Evolutionary conservation across 2,329 filamentous ascomycete species (phyloP).

Genomic region (Aspergillus latus): DNA sequence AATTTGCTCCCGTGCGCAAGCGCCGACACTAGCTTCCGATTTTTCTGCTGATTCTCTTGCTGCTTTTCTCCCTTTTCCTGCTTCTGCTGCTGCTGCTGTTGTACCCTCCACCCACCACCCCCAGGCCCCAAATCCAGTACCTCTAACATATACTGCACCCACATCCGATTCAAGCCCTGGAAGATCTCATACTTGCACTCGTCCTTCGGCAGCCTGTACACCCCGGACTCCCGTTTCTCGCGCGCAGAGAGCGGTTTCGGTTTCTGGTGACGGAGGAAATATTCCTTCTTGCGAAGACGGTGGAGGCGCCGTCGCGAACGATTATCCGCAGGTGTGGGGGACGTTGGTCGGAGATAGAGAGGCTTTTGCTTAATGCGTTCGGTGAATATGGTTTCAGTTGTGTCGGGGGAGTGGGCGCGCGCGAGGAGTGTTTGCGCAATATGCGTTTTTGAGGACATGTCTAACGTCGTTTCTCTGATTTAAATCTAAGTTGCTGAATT

Average conservation of each 20-base stretch:
- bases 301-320: constrained; percentile 54
- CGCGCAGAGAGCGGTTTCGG: constrained; percentile 73
- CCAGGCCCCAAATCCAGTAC: constrained; percentile 62
- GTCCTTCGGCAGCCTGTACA: constrained; percentile 71
- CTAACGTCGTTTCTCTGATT: too few relatives aligned
- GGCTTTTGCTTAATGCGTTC: constrained; percentile 83
- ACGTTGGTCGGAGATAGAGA: constrained; percentile 74
- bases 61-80: not conserved
- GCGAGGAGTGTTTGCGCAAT: constrained; percentile 66
- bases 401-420: constrained; percentile 75
- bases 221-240: constrained; percentile 68
- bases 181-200: constrained; percentile 74
- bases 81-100: not conserved
- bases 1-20: constrained; percentile 58
- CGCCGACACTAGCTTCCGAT: constrained; percentile 55
- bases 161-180: constrained; percentile 72
- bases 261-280: constrained; percentile 51
- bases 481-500: too few relatives aligned
- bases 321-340: constrained; percentile 60
- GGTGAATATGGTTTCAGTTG: constrained; percentile 68
- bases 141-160: constrained; percentile 82
- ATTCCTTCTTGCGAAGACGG: constrained; percentile 49
- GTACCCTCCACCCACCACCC: constrained; percentile 8
- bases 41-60: not conserved
- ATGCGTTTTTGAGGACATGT: constrained; percentile 34